These are phyloP conservation scores for Scedosporium apiospermum DNA, from an alignment of 2,329 filamentous ascomycete genomes.

Conservation along the genomic window DNA sequence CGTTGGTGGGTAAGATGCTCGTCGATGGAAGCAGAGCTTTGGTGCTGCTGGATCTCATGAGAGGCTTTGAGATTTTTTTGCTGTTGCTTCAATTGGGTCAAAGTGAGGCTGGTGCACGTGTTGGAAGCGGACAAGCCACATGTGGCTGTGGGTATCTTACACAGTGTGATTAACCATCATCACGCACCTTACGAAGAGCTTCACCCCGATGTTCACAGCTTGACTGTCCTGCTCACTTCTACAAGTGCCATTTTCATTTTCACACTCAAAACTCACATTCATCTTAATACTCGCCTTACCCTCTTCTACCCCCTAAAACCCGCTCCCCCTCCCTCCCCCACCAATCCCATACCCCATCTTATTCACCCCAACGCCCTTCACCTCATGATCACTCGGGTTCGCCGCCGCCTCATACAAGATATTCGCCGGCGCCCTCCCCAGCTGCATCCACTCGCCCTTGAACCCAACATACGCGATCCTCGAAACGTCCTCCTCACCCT, in stretches of 20 bases:
- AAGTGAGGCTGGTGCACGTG: neutral
- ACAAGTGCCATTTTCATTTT: neutral
- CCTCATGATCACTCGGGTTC: constrained; percentile 77
- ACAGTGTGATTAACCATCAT: neutral
- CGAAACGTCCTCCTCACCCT: constrained; percentile 71
- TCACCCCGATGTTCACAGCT: neutral
- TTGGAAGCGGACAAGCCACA: neutral
- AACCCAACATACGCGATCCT: constrained; percentile 79
- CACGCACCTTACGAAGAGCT: neutral
- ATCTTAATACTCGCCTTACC: neutral
- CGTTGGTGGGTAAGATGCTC: neutral
- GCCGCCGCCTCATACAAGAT: constrained; percentile 92
- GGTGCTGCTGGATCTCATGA: neutral
- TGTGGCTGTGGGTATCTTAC: neutral
- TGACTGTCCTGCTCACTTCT: neutral
- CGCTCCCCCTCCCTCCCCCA: constrained; percentile 16
- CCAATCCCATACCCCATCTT: constrained; percentile 47
- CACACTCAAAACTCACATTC: too few species aligned
- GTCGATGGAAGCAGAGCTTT: neutral
- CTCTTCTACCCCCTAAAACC: neutral
- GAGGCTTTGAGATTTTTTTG: neutral
- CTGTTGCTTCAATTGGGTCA: neutral
- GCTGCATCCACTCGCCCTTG: constrained; percentile 84
- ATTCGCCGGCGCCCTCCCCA: constrained; percentile 62
- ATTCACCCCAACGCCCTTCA: constrained; percentile 47